Conservation (phyloP, 768 basidiomycete species). For the Lactifluus piperatus region DNA sequence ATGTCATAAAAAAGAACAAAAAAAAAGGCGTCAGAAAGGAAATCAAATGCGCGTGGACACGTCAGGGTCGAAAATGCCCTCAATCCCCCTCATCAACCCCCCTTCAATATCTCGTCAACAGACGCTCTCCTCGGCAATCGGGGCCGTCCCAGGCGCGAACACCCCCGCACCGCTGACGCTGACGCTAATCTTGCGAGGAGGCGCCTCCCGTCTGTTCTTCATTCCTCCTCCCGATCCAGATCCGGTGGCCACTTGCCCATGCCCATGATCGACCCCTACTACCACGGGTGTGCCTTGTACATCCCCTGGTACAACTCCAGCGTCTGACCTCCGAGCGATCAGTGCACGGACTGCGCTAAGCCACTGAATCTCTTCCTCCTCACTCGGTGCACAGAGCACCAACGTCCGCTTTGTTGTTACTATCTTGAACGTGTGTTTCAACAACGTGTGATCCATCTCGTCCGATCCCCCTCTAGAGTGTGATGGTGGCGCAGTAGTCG, state of each 20-base stretch:
- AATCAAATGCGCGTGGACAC: background rate
- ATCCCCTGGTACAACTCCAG: slow-evolving; percentile 28
- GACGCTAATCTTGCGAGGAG: slow-evolving; percentile 27
- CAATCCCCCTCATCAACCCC: background rate
- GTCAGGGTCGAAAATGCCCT: background rate
- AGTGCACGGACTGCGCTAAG: slow-evolving; percentile 89
- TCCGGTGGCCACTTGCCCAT: slow-evolving; percentile 17
- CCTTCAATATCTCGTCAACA: background rate
- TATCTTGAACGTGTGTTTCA: slow-evolving; percentile 80
- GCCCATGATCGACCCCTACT: slow-evolving; percentile 13
- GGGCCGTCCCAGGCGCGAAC: slow-evolving; percentile 19
- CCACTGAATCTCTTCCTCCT: slow-evolving; percentile 99
- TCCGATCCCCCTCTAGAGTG: slow-evolving; percentile 33
- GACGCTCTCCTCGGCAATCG: slow-evolving; percentile 22
- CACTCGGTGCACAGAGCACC: slow-evolving; percentile 85
- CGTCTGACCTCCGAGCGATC: slow-evolving; percentile 56
- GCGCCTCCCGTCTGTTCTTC: slow-evolving; percentile 25
- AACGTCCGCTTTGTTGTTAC: slow-evolving; percentile 89
- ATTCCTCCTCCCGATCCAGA: slow-evolving; percentile 22
- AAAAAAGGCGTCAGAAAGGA: background rate
- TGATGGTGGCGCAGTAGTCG: slow-evolving; percentile 33
- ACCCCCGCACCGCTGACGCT: slow-evolving; percentile 26
- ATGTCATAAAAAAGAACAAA: too few relatives aligned
- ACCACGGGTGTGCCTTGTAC: slow-evolving; percentile 18
- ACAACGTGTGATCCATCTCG: slow-evolving; percentile 29